Evolutionary conservation across 2,329 filamentous ascomycete genomes (phyloP), one percentile per base, ranked within the genome.

Genomic region (Fusarium floridanum): DNA sequence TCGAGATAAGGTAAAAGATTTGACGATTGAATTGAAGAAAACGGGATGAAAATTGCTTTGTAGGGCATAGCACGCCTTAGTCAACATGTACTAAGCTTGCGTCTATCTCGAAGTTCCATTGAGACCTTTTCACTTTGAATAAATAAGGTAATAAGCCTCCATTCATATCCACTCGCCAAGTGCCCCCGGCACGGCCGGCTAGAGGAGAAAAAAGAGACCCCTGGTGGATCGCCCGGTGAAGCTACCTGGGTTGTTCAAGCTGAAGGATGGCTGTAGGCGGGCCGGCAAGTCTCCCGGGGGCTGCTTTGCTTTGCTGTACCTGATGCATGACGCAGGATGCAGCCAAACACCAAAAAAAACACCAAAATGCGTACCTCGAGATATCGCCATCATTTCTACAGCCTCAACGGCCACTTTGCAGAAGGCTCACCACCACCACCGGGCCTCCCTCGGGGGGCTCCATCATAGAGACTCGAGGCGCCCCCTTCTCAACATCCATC

Each of bases 251-350:
- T 45, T 41, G 20, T 24, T 24, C 22, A 62, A 36, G 41, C 32
- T 17, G 45, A 50, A 50, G 12, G 34, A 14, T 36, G 34, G 45
- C 45, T 29, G 41, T 14, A 45, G 41, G 41, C n/a, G n/a, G 41
- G 41, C 45, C 14, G 22, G 59, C n/a, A 57, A 17, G 29, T 36
- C 56, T 22, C 56, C 56, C 39, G n/a, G 48, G n/a, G 48, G 16
- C 8, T 17, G 57, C 37, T 22, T 29, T 60, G 37, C 24, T 55
- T 55, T 34, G 34, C 60, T 50, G 50, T 34, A 14, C n/a, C 22
- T 32, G 34, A 29, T 64, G 61, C 61, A 56, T 41, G 61, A 64
- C 17, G 45, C 45, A 64, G 43, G 43, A 56, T 64, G 43, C 48
- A 61, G 36, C 22, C 20, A 57, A 34, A 53, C 27, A 32, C 48